A percentile compares a stretch with the other conserved stretches of the same genome.
These are phyloP conservation scores for Cyberlindnera euphorbiiphila DNA, from an alignment of 805 yeast species.

Conservation along the genomic window DNA sequence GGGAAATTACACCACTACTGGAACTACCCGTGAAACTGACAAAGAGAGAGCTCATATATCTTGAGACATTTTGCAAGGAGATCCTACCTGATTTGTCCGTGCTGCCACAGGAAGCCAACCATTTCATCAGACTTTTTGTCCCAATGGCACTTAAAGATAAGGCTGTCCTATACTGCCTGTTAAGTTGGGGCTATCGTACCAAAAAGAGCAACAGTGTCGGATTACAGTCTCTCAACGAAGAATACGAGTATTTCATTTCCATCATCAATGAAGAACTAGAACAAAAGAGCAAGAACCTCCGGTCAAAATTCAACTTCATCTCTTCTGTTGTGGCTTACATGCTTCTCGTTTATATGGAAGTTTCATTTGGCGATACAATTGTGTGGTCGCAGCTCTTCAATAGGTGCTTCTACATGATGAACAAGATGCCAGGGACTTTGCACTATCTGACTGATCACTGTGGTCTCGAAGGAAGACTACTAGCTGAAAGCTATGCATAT, in stretches of 20 bases:
- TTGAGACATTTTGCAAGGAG: slow-evolving; percentile 41
- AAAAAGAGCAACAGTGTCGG: slow-evolving; percentile 11
- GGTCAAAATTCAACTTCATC: slow-evolving; percentile 17
- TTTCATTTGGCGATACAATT: slow-evolving; percentile 24
- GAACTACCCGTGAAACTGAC: slow-evolving; percentile 31
- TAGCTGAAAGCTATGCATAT: slow-evolving; percentile 25
- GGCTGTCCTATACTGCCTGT: slow-evolving; percentile 41
- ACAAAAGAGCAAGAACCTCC: slow-evolving; percentile 22
- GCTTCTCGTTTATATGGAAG: slow-evolving; percentile 22
- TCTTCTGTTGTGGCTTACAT: slow-evolving; percentile 19
- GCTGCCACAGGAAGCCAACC: slow-evolving; percentile 40
- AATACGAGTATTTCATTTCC: slow-evolving; percentile 11
- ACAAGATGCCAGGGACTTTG: slow-evolving; percentile 22
- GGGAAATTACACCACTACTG: slow-evolving; percentile 1
- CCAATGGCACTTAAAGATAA: slow-evolving; percentile 41
- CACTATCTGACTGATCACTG: slow-evolving; percentile 15
- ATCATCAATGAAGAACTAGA: slow-evolving; percentile 18
- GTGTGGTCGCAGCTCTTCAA: slow-evolving; percentile 23
- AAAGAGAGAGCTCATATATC: slow-evolving; percentile 34
- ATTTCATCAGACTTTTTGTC: slow-evolving; percentile 42
- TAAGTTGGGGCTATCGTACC: slow-evolving; percentile 49
- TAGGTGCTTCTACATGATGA: slow-evolving; percentile 16
- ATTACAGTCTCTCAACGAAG: slow-evolving; percentile 17
- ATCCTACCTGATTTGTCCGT: slow-evolving; percentile 40
- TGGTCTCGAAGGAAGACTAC: slow-evolving; percentile 19